Conservation (phyloP, 1,284 basidiomycete genomes). For the Papiliotrema nemorosa region DNA sequence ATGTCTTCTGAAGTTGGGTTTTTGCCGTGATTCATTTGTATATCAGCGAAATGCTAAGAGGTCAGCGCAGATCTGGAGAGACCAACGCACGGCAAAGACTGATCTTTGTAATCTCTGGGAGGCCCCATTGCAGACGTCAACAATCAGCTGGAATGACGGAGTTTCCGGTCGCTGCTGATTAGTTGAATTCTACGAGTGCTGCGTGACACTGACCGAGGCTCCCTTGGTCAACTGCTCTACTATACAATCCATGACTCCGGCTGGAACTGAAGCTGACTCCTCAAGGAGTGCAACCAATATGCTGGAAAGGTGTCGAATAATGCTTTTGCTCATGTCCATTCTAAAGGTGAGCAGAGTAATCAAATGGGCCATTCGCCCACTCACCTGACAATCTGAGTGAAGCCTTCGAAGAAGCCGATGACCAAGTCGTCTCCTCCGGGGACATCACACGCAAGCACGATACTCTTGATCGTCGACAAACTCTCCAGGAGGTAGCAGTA, state of each 20-base stretch:
- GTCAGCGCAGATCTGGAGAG: not conserved
- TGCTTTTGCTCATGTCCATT: slow-evolving; percentile 75
- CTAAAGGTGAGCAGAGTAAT: slow-evolving; percentile 49
- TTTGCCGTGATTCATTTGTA: slow-evolving; percentile 61
- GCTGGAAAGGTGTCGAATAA: slow-evolving; percentile 82
- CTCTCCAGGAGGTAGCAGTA: slow-evolving; percentile 91
- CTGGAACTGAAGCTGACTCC: slow-evolving; percentile 70
- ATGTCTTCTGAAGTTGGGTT: slow-evolving; percentile 54
- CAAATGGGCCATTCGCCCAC: no score
- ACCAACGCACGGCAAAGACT: slow-evolving; percentile 60
- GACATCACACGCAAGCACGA: slow-evolving; percentile 88
- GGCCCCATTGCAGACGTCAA: slow-evolving; percentile 78
- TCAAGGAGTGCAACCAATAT: slow-evolving; percentile 87
- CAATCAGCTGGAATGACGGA: slow-evolving; percentile 77
- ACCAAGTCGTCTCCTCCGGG: slow-evolving; percentile 82
- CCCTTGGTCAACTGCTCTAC: slow-evolving; percentile 82
- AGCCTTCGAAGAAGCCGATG: slow-evolving; percentile 72
- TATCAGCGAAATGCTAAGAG: slow-evolving; percentile 73
- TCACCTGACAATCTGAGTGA: slow-evolving; percentile 71
- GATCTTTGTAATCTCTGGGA: slow-evolving; percentile 84
- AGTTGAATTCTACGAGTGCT: not conserved
- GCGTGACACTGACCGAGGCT: slow-evolving; percentile 33
- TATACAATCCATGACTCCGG: slow-evolving; percentile 73
- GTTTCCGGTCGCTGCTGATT: slow-evolving; percentile 63
- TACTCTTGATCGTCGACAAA: slow-evolving; percentile 88